Base-by-base conservation (phyloP, 2,329 filamentous ascomycete genomes). In the Grosmannia huntii region DNA sequence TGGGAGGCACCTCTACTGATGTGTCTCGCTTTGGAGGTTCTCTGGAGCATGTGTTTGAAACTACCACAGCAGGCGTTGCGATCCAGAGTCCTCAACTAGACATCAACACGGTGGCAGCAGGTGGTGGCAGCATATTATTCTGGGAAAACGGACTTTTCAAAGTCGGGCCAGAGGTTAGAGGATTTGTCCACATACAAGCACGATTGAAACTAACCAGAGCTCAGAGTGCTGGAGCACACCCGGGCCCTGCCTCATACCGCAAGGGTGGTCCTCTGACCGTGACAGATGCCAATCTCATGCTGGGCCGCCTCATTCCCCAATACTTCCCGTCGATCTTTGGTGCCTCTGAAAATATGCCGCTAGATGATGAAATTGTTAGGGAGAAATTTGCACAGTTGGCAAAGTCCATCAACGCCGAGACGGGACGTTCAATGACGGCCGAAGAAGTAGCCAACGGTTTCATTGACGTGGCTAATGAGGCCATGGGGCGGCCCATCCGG, bases 101-200 rank as follows among this genome's bases (percentile, higher is more conserved):
- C 86, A 86, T 96, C 73, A 96, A 95, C 70, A 96, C 90, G 0
- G 90, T 96, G 0, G 90, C 90, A 6, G 90, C 91, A 2, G 90
- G 90, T 52, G 91, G 91, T 62, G 89, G 89, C 10, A 91, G 87
- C 1, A 78, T 86, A 23, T 76, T 96, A 2, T 94, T 94, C 72
- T 96, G 89, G 79, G 83, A 82, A 61, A 95, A 95, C 62, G 90
- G 90, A 0, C 75, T 96, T 0, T 95, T 96, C 63, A 87, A 83
- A 1, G 84, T 87, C 12, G 84, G 84, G 0, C 84, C 84, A 0
- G 83, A 86, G 65, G 11, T 86, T 85, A 0, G 90, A 36, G 12
- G 6, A 6, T 36, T 36, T 12, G 12, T 36, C 33, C 33, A 36
- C 33, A 36, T 36, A 36, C 33, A 36, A 6, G 12, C 33, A 36